Evolutionary conservation across 371 early-diverging fungal species (phyloP), one percentile per base, ranked within the genome.

Genomic region (Nematocida ironsii): DNA sequence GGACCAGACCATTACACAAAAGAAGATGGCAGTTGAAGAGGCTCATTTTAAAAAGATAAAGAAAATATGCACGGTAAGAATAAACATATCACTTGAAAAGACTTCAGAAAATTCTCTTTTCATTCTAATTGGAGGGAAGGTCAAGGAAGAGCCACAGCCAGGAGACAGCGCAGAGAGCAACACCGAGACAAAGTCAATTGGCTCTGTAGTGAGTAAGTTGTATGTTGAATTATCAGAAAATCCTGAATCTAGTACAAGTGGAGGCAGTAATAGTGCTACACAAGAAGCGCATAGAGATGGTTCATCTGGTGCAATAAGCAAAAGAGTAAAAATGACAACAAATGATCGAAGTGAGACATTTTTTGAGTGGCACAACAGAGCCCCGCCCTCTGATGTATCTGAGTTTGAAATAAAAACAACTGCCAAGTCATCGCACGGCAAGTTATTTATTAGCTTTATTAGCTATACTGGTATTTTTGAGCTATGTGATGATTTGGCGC

Each of bases 41-140:
- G 82, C 83, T 48, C 86, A 88, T 83, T 62, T 81, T n/a, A 84
- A 86, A 69, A 73, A 85, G 66, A 86, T 88, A 66, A 88, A 85
- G 60, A 56, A 70, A 39, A 27, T 56, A 56, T 72, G 83, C 73
- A 72, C 57, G 5, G 84, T 85, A 58, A 60, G 72, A 54, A 39
- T 88, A n/a, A 45, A 86, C 55, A 39, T 86, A 47, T 83, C 58
- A 64, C 58, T 83, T 6, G 82, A 83, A n/a, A 54, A 39, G 42
- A 68, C 62, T 13, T 40, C 66, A 44, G 75, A 82, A 39, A 66
- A 66, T 4, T 42, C 54, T 5, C 83, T 84, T 39, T 70, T 66
- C 42, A 67, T 87, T 50, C 72, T 73, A 4, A 76, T 87, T 11
- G 80, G 82, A 47, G 83, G 84, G 5, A 82, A 84, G 54, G 78